phyloP scores from a whole-genome alignment of 1,139 yeast genomes.

The Zygotorulaspora mrakii region DNA sequence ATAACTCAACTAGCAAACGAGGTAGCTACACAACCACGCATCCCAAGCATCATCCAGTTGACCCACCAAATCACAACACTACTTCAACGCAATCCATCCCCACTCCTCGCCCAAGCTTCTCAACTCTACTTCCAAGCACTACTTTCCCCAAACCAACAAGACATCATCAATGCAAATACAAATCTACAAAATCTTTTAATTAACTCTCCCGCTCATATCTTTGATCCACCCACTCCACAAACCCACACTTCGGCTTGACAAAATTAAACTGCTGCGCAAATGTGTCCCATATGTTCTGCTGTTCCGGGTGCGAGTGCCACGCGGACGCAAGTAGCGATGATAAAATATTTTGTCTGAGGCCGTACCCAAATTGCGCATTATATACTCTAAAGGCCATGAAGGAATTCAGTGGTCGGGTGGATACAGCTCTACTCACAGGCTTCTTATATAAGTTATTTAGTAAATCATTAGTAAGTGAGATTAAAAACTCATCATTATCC shows the following conservation, averaged over 20 bases:
- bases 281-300: conserved; percentile 13
- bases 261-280: conserved; percentile 20
- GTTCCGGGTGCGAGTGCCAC: conserved; percentile 14
- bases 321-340: conserved; percentile 12
- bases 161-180: conserved; percentile 20
- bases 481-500: conserved; percentile 8
- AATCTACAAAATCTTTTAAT: conserved; percentile 15
- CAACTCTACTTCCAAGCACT: conserved; percentile 20
- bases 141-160: conserved; percentile 20
- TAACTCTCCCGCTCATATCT: conserved; percentile 19
- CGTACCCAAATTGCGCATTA: conserved; percentile 13
- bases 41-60: conserved; percentile 15
- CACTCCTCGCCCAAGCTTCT: conserved; percentile 20
- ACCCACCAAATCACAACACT: conserved; percentile 17
- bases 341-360: conserved; percentile 13
- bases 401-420: conserved; percentile 9
- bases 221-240: conserved; percentile 21
- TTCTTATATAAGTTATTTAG: conserved; percentile 9
- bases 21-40: conserved; percentile 13
- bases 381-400: conserved; percentile 13
- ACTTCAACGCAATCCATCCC: conserved; percentile 19
- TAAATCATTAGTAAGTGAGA: conserved; percentile 7
- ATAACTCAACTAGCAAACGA: conserved; percentile 13
- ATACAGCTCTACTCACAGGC: conserved; percentile 5
- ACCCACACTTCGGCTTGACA: conserved; percentile 21